Percentiles rank a stretch among this genome's conserved stretches.
Conservation (phyloP, 768 basidiomycete species). For the Leucocoprinus birnbaumii region DNA sequence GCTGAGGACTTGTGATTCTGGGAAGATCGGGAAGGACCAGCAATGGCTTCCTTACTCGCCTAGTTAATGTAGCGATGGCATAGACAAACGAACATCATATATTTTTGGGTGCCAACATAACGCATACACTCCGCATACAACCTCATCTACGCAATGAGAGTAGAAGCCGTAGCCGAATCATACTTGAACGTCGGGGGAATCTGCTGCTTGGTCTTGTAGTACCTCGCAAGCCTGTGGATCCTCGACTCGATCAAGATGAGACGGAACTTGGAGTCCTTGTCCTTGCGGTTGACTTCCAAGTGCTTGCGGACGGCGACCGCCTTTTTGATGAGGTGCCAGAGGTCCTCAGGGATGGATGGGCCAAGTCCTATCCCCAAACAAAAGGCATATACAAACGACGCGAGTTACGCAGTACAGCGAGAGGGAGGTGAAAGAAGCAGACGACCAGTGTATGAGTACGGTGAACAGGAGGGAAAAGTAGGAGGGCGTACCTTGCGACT, state of each 20-base stretch:
- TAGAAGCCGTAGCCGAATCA: conserved; percentile 93
- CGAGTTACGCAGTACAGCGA: conserved; percentile 14
- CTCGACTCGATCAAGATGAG: conserved; percentile 99
- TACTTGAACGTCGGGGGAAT: conserved; percentile 98
- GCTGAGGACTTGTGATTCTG: no score
- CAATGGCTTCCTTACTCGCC: no score
- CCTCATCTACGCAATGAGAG: conserved; percentile 69
- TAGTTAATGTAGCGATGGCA: no score
- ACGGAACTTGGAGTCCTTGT: conserved; percentile 95
- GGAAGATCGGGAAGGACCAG: no score
- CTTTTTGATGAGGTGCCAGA: conserved; percentile 99
- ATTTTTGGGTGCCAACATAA: no score
- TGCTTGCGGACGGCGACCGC: conserved; percentile 99
- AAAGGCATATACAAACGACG: conserved; percentile 35
- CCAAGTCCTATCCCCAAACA: conserved; percentile 83
- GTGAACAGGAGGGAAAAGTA: not conserved
- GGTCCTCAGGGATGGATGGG: conserved; percentile 97
- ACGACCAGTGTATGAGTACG: conserved; percentile 24
- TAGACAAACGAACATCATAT: no score
- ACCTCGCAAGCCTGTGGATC: conserved; percentile 95
- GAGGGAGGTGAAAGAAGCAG: conserved; percentile 15
- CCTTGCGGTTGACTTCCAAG: conserved; percentile 95
- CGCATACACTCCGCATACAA: no score
- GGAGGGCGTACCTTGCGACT: conserved; percentile 76
- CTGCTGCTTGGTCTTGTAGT: conserved; percentile 99